These are phyloP conservation scores for Colletotrichum godetiae DNA, from an alignment of 2,329 filamentous ascomycete species.

Conservation along the genomic window DNA sequence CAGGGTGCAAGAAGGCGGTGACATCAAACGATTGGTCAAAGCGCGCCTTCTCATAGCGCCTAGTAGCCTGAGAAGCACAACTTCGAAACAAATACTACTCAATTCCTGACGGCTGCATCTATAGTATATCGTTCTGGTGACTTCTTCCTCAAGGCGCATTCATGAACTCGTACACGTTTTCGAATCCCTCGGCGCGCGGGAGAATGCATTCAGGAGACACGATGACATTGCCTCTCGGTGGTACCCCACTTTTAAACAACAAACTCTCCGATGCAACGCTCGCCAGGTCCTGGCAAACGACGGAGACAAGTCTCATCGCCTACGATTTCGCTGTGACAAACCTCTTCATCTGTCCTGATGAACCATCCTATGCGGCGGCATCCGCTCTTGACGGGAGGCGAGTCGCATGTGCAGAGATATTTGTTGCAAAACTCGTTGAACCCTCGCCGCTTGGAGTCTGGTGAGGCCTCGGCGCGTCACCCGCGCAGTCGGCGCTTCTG, in stretches of 20 bases:
- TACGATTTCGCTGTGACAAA: too few relatives aligned
- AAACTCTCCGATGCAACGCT: too few relatives aligned
- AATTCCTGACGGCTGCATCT: not conserved
- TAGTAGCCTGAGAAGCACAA: not conserved
- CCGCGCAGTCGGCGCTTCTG: not conserved
- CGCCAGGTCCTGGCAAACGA: too few relatives aligned
- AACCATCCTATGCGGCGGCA: not conserved
- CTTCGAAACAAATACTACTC: not conserved
- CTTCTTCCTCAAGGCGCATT: too few relatives aligned
- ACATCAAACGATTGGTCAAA: not conserved
- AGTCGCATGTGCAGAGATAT: slow-evolving; percentile 6
- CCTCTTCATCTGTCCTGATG: not conserved
- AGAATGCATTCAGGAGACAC: too few relatives aligned
- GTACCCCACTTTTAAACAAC: too few relatives aligned
- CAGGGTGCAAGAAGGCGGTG: not conserved
- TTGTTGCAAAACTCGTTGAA: not conserved
- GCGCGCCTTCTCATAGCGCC: too few relatives aligned
- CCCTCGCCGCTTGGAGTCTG: not conserved
- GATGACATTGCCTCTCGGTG: too few relatives aligned
- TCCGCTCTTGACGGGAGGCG: not conserved
- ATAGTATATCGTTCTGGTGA: too few relatives aligned
- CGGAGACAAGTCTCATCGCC: too few relatives aligned
- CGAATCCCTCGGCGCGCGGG: too few relatives aligned
- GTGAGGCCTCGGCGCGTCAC: not conserved
- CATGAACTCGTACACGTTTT: too few relatives aligned